A percentile compares a stretch with the other conserved stretches of the same genome.
Conservation (phyloP, 176 grass and related monocot species). For the Oropetium thomaeum region DNA sequence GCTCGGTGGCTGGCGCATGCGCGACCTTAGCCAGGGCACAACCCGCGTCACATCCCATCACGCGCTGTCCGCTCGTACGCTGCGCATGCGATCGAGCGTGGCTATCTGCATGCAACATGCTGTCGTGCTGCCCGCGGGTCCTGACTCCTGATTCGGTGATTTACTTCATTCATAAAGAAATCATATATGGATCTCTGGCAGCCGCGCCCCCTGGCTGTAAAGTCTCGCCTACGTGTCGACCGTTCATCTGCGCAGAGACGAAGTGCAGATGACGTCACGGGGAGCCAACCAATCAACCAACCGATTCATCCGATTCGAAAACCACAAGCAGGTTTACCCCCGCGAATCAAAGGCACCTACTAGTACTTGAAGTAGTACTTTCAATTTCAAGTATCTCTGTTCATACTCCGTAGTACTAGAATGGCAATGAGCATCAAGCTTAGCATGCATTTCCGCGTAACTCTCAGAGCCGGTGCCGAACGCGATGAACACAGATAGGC, state of each 20-base stretch:
- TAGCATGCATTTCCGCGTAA: too few species aligned
- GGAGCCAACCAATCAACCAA: background rate
- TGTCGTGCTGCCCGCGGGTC: background rate
- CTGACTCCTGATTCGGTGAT: too few species aligned
- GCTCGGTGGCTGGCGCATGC: background rate
- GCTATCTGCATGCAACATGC: too few species aligned
- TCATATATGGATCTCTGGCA: background rate
- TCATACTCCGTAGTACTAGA: too few species aligned
- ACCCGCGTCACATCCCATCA: conserved; percentile 11
- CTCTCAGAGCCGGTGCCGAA: too few species aligned
- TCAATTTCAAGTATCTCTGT: too few species aligned
- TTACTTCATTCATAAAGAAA: background rate
- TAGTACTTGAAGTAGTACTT: too few species aligned
- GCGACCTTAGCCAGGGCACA: background rate
- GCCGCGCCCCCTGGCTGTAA: background rate
- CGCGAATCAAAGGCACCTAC: too few species aligned
- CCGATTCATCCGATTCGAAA: too few species aligned
- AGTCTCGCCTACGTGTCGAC: background rate
- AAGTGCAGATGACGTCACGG: background rate
- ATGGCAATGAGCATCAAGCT: too few species aligned
- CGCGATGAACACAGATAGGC: background rate
- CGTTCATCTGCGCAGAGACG: too few species aligned
- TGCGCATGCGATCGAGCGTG: background rate
- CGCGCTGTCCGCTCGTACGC: background rate
- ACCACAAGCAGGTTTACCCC: too few species aligned